Conservation (phyloP, 2,329 filamentous ascomycete species). For the Pseudogymnoascus sp. region DNA sequence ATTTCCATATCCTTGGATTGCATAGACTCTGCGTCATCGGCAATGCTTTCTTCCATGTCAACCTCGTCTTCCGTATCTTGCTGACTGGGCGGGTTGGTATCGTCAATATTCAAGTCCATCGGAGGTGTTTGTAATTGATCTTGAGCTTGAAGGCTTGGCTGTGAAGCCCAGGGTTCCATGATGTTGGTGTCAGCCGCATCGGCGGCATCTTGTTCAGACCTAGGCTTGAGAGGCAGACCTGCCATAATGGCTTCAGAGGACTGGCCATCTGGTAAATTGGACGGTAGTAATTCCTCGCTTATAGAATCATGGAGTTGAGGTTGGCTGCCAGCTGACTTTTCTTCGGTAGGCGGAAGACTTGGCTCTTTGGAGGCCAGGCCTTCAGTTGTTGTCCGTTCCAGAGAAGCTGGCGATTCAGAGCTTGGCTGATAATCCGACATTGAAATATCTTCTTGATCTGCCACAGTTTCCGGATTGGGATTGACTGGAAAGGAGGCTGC, state of each 20-base stretch:
- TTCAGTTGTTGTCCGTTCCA: background rate
- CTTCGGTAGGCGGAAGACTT: background rate
- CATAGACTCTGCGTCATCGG: background rate
- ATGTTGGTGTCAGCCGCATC: background rate
- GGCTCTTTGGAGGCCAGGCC: background rate
- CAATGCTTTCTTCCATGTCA: conserved; percentile 12
- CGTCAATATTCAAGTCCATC: background rate
- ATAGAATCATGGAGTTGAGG: background rate
- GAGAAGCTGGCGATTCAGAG: background rate
- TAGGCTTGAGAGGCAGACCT: background rate
- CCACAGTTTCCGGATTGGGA: background rate
- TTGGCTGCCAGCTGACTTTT: background rate
- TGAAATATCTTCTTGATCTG: background rate
- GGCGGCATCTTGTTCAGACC: background rate
- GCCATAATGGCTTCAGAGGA: background rate
- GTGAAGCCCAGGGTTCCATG: background rate
- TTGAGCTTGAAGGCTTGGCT: background rate
- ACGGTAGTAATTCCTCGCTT: background rate
- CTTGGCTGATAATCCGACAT: background rate
- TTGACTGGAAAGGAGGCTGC: background rate
- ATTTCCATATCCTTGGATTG: conserved; percentile 4
- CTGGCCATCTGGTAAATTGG: background rate
- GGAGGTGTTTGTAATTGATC: background rate
- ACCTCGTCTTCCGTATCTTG: conserved; percentile 11
- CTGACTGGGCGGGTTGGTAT: conserved; percentile 9